Evolutionary conservation across 306 rosid species (phyloP), one percentile per base, ranked within the genome.

Genomic region (Mimosa bimucronata): DNA sequence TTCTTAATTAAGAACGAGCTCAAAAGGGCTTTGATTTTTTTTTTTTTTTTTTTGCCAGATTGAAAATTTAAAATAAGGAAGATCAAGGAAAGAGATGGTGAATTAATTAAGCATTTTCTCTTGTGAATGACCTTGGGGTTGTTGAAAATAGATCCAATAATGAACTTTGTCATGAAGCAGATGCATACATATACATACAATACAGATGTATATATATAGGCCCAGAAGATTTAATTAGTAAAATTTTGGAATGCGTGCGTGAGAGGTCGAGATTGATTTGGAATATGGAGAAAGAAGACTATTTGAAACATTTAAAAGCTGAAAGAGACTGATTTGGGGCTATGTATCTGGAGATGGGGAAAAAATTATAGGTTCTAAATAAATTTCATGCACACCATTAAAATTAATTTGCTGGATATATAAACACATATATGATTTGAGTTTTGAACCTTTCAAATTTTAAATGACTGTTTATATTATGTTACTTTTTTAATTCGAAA

Each of bases 241-340:
- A 45, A 15, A 1, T 18, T 9, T 55, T 42, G 12, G 77, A 52
- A 48, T 52, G 2, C 6, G 46, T 52, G 2, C 12, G 48, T 19
- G 77, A 10, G 79, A 65, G 46, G 62, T 45, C 38, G 71, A 34
- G 42, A 34, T 58, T 82, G 57, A 31, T 31, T 73, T 45, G 14
- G 71, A 55, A 23, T 73, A 21, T 41, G 82, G 42, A 65, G 34
- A 25, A 58, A 65, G 29, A 69, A 4, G 19, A 15, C 31, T 40
- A 61, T 16, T 25, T 23, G 73, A 58, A 77, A 80, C 41, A 75
- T 71, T 42, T 66, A 58, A 26, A 73, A 66, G 46, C 30, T 84
- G 88, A 83, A 85, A 74, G 83, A 30, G 88, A 90, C 86, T 41
- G 48, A 74, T 75, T 83, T 87, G 87, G 88, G 84, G 66, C 70